Conservation (phyloP, 2,329 filamentous ascomycete genomes). For the Cladosporium sp. region DNA sequence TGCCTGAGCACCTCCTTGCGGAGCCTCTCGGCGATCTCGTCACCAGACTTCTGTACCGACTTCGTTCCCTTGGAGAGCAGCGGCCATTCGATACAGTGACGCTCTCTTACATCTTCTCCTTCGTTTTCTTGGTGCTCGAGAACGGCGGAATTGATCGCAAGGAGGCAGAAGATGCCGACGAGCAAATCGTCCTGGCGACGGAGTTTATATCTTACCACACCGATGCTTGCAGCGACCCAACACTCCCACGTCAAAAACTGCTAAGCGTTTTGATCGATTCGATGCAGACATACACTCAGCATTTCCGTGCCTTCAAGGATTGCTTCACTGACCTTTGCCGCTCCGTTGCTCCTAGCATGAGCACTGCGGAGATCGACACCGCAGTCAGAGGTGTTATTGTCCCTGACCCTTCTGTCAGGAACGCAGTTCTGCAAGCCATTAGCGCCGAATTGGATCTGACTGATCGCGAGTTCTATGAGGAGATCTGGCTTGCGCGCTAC, state of each 20-base stretch:
- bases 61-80: conserved; percentile 89
- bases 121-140: conserved; percentile 75
- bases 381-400: conserved; percentile 80
- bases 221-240: conserved; percentile 70
- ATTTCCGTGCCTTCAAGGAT: conserved; percentile 94
- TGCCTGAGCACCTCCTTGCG: conserved; percentile 70
- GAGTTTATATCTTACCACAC: conserved; percentile 91
- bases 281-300: conserved; percentile 86
- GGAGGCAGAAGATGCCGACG: conserved; percentile 73
- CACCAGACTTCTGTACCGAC: conserved; percentile 83
- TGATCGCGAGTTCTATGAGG: conserved; percentile 79
- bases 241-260: conserved; percentile 74
- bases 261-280: conserved; percentile 71
- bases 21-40: conserved; percentile 80
- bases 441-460: conserved; percentile 90
- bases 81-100: conserved; percentile 89
- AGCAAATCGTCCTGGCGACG: conserved; percentile 83
- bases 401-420: conserved; percentile 75
- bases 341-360: conserved; percentile 81
- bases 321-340: conserved; percentile 84
- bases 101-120: conserved; percentile 80
- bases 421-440: conserved; percentile 83
- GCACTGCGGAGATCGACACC: conserved; percentile 66
- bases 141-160: conserved; percentile 73
- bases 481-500: conserved; percentile 91